These are phyloP conservation scores for Exophiala mesophila DNA, from an alignment of 2,329 filamentous ascomycete genomes.

Conservation along the genomic window DNA sequence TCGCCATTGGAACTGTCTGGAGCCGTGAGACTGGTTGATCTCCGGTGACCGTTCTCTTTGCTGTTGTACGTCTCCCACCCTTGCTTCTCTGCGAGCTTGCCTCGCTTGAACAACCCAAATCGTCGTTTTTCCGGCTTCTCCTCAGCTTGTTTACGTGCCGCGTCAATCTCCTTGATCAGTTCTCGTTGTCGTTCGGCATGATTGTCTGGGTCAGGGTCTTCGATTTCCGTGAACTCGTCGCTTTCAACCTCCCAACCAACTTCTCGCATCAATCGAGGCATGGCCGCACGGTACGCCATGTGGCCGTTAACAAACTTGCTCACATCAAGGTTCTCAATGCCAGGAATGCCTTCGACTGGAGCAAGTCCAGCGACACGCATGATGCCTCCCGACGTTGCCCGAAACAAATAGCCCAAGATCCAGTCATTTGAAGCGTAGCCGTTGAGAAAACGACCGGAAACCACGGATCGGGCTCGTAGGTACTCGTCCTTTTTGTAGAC, in stretches of 20 bases:
- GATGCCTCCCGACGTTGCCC: slow-evolving; percentile 87
- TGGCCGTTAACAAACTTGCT: slow-evolving; percentile 83
- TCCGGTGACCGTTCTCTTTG: slow-evolving; percentile 10
- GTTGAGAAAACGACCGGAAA: slow-evolving; percentile 90
- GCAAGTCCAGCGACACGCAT: slow-evolving; percentile 80
- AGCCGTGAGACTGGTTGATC: slow-evolving; percentile 3
- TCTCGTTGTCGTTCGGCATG: slow-evolving; percentile 83
- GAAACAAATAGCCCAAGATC: slow-evolving; percentile 95
- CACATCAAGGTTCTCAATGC: slow-evolving; percentile 83
- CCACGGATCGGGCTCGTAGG: slow-evolving; percentile 70
- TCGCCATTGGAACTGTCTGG: slow-evolving; percentile 39
- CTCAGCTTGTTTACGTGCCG: slow-evolving; percentile 81
- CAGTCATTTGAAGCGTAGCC: slow-evolving; percentile 93
- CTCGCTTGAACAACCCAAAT: slow-evolving; percentile 76
- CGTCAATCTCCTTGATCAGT: slow-evolving; percentile 93
- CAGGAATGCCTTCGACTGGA: slow-evolving; percentile 68
- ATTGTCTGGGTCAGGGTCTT: slow-evolving; percentile 93
- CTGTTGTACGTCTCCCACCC: slow-evolving; percentile 95
- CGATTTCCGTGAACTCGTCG: slow-evolving; percentile 93
- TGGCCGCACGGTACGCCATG: slow-evolving; percentile 92
- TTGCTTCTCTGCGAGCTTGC: slow-evolving; percentile 66
- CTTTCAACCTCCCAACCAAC: slow-evolving; percentile 88
- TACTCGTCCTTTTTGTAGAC: slow-evolving; percentile 92
- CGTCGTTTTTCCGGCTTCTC: slow-evolving; percentile 67
- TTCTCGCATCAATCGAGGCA: slow-evolving; percentile 80